These are phyloP conservation scores for Sphenostylis stenocarpa DNA, from an alignment of 306 rosid genomes.

Conservation along the genomic window DNA sequence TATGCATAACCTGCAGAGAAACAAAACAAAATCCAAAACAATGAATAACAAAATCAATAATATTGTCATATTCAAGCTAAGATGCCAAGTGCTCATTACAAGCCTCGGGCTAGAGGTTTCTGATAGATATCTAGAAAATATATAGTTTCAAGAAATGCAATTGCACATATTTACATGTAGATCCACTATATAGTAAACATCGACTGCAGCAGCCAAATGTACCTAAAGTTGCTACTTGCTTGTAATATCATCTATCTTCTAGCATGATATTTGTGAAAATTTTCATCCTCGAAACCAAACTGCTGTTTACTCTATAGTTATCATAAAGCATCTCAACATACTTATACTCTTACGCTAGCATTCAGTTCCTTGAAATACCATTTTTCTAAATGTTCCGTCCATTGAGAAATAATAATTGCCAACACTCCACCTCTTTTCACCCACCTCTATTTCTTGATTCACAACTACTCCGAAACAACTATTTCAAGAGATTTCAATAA, in stretches of 20 bases:
- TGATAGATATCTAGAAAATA: constrained; percentile 16
- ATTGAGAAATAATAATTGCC: constrained; percentile 2
- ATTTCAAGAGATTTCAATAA: background rate
- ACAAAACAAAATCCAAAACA: constrained; percentile 19
- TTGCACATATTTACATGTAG: background rate
- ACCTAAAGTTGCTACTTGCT: background rate
- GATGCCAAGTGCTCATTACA: constrained; percentile 9
- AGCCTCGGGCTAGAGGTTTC: constrained; percentile 8
- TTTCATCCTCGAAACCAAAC: constrained; percentile 3
- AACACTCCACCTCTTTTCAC: background rate
- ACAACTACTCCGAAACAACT: background rate
- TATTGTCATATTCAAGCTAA: background rate
- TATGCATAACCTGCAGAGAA: constrained; percentile 46
- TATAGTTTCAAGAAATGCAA: constrained; percentile 6
- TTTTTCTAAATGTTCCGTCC: background rate
- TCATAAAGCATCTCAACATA: background rate
- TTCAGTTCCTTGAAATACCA: background rate
- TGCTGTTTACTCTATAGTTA: background rate
- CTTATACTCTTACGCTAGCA: background rate
- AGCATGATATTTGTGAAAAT: background rate
- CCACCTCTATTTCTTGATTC: background rate
- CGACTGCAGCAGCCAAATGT: background rate
- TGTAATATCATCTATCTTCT: background rate
- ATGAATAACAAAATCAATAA: background rate
- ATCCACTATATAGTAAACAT: background rate